These are phyloP conservation scores for Stipa capillata DNA, from an alignment of 176 grass and related monocot species.

Conservation along the genomic window DNA sequence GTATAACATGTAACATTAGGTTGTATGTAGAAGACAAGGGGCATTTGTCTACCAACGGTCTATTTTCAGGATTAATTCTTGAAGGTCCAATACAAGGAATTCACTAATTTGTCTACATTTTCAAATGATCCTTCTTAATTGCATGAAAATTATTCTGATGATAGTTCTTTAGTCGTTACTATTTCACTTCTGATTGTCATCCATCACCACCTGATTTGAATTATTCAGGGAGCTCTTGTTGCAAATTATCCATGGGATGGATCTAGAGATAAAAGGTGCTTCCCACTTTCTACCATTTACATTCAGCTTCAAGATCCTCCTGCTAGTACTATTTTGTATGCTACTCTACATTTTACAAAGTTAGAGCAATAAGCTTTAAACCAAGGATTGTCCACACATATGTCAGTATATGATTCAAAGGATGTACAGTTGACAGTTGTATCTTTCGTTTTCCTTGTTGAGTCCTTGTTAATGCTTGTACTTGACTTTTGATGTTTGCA, in stretches of 20 bases:
- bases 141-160: neutral
- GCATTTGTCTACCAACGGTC: neutral
- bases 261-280: slow-evolving; percentile 64
- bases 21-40: neutral
- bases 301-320: slow-evolving; percentile 11
- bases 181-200: neutral
- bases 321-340: neutral
- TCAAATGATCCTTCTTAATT: neutral
- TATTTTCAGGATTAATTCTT: neutral
- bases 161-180: neutral
- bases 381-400: neutral
- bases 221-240: slow-evolving; percentile 89
- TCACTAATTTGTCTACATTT: neutral
- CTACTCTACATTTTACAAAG: neutral
- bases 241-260: slow-evolving; percentile 99
- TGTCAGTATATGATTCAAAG: neutral
- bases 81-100: neutral
- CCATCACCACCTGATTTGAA: neutral
- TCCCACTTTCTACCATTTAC: neutral
- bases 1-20: neutral
- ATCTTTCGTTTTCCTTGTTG: neutral
- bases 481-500: neutral
- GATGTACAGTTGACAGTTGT: neutral
- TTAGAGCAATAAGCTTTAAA: neutral
- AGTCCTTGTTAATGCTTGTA: neutral